Evolutionary conservation across 441 rosid species (phyloP), one percentile per base, ranked within the genome.

Genomic region (Pelargonium cotyledonis): DNA sequence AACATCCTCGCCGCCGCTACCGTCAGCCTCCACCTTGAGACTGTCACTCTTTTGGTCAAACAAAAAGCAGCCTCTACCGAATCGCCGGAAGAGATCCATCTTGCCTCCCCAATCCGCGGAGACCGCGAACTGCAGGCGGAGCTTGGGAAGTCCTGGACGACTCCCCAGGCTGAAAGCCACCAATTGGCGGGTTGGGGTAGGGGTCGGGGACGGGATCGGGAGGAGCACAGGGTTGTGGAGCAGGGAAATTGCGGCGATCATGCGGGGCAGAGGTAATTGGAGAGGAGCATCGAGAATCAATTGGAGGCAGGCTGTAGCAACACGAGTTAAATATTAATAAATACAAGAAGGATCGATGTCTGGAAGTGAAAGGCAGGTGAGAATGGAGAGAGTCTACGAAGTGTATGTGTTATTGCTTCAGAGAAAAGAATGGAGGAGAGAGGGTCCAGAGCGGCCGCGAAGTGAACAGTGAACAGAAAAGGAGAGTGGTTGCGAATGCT

Each of bases 1-100:
- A 21, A 88, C 65, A 76, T 85, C 88, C 73, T 85, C 86, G 26
- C 96, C 94, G 62, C 89, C 91, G 72, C 85, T 84, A 26, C 61
- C 61, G 1, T 87, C 85, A 4, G 66, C 76, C 86, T 86, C 90
- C 72, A 85, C 76, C 76, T 78, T 75, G 47, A 85, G 55, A 19
- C 49, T 80, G 40, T 67, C 71, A 41, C 74, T 55, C 16, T 62
- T 73, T 2, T 65, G 73, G 63, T 73, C 80, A 61, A 73, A 79
- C 51, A 46, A 0, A 63, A 89, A 85, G 77, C 91, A 92, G 8
- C 87, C 84, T 47, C 77, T 69, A n/a, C 76, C 78, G 67, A 89
- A 68, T 35, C 74, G 68, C 71, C 74, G 78, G 10, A 80, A 49
- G 74, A 77, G 76, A 69, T 79, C 84, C 88, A 85, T 82, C 72